Conservation (phyloP, 495 filamentous ascomycete species). For the Penicillium coffeae region DNA sequence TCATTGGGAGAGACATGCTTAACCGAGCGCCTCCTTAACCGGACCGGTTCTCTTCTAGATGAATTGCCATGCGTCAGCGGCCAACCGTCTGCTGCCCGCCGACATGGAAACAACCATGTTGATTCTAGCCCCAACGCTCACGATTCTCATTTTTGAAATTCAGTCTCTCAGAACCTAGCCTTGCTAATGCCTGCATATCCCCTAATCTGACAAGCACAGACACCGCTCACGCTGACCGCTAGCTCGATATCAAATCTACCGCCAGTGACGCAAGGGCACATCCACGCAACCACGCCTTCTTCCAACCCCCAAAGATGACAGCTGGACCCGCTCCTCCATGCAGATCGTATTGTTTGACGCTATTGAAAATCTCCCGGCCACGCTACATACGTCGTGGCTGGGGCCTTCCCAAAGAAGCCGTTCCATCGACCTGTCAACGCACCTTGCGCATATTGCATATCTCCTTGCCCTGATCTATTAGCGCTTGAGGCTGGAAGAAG, state of each 20-base stretch:
- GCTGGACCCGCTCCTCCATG: neutral
- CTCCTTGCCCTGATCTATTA: neutral
- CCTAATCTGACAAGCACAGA: neutral
- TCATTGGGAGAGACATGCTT: neutral
- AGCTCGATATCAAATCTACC: neutral
- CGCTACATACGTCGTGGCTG: slow-evolving; percentile 4
- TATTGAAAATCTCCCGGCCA: slow-evolving; percentile 19
- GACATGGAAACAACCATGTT: neutral
- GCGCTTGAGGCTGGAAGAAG: neutral
- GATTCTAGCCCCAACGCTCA: neutral
- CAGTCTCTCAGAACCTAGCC: neutral
- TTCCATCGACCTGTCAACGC: slow-evolving; percentile 11
- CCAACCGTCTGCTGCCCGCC: neutral
- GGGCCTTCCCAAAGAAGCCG: neutral
- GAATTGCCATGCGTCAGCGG: neutral
- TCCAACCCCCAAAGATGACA: neutral
- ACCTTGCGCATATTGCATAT: neutral
- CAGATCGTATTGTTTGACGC: slow-evolving; percentile 2
- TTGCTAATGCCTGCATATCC: neutral
- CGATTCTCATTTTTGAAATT: neutral
- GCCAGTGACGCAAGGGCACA: neutral
- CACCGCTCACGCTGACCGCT: neutral
- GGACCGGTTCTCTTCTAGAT: neutral
- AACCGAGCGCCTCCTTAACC: neutral
- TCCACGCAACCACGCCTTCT: too few species aligned